A percentile compares a stretch with the other conserved stretches of the same genome.
phyloP scores from a whole-genome alignment of 768 basidiomycete species.

The Mrakia blollopis region DNA sequence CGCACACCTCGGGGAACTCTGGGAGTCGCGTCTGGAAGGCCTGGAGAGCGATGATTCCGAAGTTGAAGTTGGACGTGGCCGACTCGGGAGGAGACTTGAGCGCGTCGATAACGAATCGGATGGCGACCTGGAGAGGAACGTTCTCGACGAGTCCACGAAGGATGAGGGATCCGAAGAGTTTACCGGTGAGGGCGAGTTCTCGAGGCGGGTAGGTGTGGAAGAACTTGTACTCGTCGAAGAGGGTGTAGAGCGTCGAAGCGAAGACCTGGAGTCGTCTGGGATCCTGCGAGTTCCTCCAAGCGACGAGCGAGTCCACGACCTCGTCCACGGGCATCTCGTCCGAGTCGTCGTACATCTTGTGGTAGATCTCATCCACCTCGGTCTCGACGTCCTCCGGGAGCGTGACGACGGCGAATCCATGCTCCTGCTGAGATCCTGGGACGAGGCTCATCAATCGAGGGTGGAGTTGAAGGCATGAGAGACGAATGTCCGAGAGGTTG shows the following conservation, averaged over 20 bases:
- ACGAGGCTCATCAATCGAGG: conserved; percentile 91
- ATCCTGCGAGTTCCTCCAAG: conserved; percentile 74
- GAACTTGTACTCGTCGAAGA: conserved; percentile 99
- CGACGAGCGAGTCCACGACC: conserved; percentile 80
- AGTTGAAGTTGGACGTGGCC: conserved; percentile 74
- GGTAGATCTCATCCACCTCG: conserved; percentile 93
- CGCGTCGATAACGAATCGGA: conserved; percentile 93
- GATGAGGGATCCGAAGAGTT: conserved; percentile 92
- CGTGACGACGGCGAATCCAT: conserved; percentile 80
- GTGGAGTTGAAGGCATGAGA: conserved; percentile 86
- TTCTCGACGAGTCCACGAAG: conserved; percentile 88
- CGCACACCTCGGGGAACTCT: conserved; percentile 90
- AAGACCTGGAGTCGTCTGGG: conserved; percentile 89
- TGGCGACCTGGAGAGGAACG: conserved; percentile 90
- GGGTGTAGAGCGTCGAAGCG: conserved; percentile 98
- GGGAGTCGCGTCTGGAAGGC: conserved; percentile 79
- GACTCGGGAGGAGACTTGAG: conserved; percentile 83
- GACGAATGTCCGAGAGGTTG: conserved; percentile 84
- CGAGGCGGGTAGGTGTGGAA: conserved; percentile 93
- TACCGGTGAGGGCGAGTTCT: conserved; percentile 91
- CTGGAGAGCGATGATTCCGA: conserved; percentile 83
- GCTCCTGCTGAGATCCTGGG: conserved; percentile 74
- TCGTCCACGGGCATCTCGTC: conserved; percentile 87
- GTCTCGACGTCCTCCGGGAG: conserved; percentile 84
- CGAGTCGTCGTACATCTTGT: conserved; percentile 84